These are phyloP conservation scores for Murraya koenigii DNA, from an alignment of 345 rosid species.

Conservation along the genomic window DNA sequence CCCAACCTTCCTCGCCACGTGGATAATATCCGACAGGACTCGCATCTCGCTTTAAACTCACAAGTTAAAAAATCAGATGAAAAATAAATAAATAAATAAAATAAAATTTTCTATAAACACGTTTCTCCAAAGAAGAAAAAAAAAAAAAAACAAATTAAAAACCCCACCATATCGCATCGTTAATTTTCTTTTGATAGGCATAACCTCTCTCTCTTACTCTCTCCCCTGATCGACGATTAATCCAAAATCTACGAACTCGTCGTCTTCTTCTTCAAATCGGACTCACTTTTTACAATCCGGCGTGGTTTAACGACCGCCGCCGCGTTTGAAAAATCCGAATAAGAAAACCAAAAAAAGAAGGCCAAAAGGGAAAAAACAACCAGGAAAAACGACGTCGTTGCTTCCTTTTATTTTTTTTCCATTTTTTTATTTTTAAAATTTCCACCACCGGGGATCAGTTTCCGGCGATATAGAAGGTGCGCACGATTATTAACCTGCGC, in stretches of 20 bases:
- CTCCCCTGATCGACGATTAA: conserved; percentile 55
- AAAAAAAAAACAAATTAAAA: not conserved
- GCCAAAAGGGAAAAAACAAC: conserved; percentile 6
- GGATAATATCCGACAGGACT: not conserved
- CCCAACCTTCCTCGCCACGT: not conserved
- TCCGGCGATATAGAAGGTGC: conserved; percentile 58
- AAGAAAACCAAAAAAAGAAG: not conserved
- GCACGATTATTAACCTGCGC: conserved; percentile 48
- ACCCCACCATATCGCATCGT: conserved; percentile 15
- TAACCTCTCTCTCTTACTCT: conserved; percentile 12
- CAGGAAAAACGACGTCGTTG: conserved; percentile 20
- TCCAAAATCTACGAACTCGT: conserved; percentile 38
- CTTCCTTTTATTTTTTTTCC: not conserved
- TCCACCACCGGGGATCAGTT: conserved; percentile 35
- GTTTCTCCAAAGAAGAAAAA: conserved; percentile 26
- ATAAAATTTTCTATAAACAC: conserved; percentile 17
- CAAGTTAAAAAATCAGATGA: not conserved
- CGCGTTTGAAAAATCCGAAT: conserved; percentile 10
- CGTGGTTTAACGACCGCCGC: conserved; percentile 23
- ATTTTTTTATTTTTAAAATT: not conserved
- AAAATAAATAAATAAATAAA: not conserved
- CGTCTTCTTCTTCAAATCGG: conserved; percentile 36
- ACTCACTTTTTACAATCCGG: conserved; percentile 27
- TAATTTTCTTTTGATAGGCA: not conserved
- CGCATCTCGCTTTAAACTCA: not conserved